phyloP scores from a whole-genome alignment of 768 basidiomycete species.

The Cystobasidium onofrii region DNA sequence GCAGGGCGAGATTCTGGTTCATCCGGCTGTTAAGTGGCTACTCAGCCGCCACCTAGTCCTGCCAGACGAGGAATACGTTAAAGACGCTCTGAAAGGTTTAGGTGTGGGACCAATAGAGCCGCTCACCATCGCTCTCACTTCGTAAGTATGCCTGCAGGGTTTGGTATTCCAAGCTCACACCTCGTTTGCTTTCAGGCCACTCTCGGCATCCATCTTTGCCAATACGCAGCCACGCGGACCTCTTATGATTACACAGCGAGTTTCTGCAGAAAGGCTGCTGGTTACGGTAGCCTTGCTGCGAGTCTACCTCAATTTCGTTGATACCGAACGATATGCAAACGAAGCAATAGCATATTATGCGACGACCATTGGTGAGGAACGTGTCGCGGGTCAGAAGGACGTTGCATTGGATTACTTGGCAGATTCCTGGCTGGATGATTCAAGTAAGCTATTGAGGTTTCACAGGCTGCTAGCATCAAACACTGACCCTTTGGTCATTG shows the following conservation, averaged over 20 bases:
- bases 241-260: slow-evolving; percentile 67
- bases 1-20: not conserved
- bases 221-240: slow-evolving; percentile 46
- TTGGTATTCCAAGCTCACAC: slow-evolving; percentile 25
- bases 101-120: not conserved
- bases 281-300: slow-evolving; percentile 62
- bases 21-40: slow-evolving; percentile 8
- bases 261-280: slow-evolving; percentile 63
- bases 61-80: slow-evolving; percentile 8
- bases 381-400: slow-evolving; percentile 57
- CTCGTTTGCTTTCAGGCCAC: not conserved
- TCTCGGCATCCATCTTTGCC: not conserved
- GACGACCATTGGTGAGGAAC: slow-evolving; percentile 57
- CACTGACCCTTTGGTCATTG: not conserved
- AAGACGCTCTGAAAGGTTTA: not conserved
- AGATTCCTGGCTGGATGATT: slow-evolving; percentile 64
- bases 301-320: slow-evolving; percentile 65
- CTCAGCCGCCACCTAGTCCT: not conserved
- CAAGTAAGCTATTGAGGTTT: slow-evolving; percentile 51
- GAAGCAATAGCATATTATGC: slow-evolving; percentile 74
- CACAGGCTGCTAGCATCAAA: too few species aligned
- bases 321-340: slow-evolving; percentile 60
- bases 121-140: not conserved
- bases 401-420: slow-evolving; percentile 70
- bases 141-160: slow-evolving; percentile 36